A percentile compares a stretch with the other conserved stretches of the same genome.
These are phyloP conservation scores for Huntiella savannae DNA, from an alignment of 2,329 filamentous ascomycete species.

Conservation along the genomic window DNA sequence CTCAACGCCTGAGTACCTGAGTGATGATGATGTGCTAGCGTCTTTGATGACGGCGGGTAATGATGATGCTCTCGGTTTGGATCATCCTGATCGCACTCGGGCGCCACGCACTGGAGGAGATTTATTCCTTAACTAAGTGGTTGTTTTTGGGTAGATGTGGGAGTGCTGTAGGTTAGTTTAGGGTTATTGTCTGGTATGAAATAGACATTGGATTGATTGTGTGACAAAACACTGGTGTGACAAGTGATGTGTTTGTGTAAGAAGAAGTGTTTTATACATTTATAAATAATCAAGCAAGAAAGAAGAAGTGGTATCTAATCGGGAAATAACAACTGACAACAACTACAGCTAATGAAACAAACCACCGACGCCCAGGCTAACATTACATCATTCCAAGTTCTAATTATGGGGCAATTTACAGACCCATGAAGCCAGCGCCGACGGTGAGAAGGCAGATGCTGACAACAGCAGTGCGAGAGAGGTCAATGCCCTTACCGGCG, in stretches of 20 bases:
- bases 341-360: background rate
- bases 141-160: background rate
- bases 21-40: slow-evolving; percentile 52
- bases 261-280: too few species aligned
- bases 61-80: slow-evolving; percentile 45
- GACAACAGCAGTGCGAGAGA: slow-evolving; percentile 8
- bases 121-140: slow-evolving; percentile 30
- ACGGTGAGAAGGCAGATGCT: slow-evolving; percentile 10
- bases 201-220: too few species aligned
- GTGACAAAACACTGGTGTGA: too few species aligned
- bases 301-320: background rate
- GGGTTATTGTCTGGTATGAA: too few species aligned
- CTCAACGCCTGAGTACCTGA: slow-evolving; percentile 60
- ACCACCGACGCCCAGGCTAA: background rate
- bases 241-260: too few species aligned
- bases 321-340: background rate
- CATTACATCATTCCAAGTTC: too few species aligned
- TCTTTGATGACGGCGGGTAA: slow-evolving; percentile 27
- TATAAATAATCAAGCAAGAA: background rate
- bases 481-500: slow-evolving; percentile 4
- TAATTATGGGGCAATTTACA: background rate
- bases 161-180: background rate
- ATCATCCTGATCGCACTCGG: slow-evolving; percentile 44
- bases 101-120: slow-evolving; percentile 40
- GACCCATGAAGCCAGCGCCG: slow-evolving; percentile 10